Base-by-base conservation (phyloP, 768 basidiomycete species). In the Kwoniella newhampshirensis region DNA sequence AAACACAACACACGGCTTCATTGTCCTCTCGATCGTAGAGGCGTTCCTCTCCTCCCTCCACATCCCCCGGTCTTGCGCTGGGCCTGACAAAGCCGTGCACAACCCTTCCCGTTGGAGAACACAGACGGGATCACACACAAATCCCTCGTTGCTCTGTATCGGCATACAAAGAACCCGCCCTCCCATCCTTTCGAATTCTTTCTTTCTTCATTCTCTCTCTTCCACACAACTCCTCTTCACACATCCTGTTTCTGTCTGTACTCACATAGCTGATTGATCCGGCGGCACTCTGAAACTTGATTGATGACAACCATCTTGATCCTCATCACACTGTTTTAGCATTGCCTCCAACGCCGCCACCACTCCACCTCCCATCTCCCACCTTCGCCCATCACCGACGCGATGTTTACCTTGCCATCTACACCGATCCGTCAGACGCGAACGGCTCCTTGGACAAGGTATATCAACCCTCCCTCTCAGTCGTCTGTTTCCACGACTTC, bases 221-320 rank as follows among this genome's bases (percentile, higher is more conserved):
- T n/a, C n/a, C n/a, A 18, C 18, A 50, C 48, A 50, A 28, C 18
- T 23, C 48, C 48, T 50, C 48, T 43, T 43, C n/a, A n/a, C n/a
- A 9, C 42, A 21, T 43, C 12, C 42, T 43, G 42, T 20, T 8
- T n/a, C 30, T 32, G n/a, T 49, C 36, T 32, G 26, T 40, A 30
- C 40, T 17, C 6, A 6, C 48, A 21, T 12, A 17, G 2, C 47
- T 48, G n/a, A n/a, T 12, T 32, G 43, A 46, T 42, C 54, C 54
- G 56, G 32, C 48, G 49, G 56, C 51, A 51, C 56, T 58, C 51
- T 58, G 56, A 58, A 58, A 58, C 56, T 47, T 50, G 47, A 43
- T 58, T 58, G 49, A n/a, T n/a, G n/a, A n/a, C n/a, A n/a, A n/a
- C n/a, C n/a, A n/a, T n/a, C n/a, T n/a, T n/a, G n/a, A n/a, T n/a